phyloP scores from a whole-genome alignment of 2,329 filamentous ascomycete genomes.

The Penicillium concentricum region DNA sequence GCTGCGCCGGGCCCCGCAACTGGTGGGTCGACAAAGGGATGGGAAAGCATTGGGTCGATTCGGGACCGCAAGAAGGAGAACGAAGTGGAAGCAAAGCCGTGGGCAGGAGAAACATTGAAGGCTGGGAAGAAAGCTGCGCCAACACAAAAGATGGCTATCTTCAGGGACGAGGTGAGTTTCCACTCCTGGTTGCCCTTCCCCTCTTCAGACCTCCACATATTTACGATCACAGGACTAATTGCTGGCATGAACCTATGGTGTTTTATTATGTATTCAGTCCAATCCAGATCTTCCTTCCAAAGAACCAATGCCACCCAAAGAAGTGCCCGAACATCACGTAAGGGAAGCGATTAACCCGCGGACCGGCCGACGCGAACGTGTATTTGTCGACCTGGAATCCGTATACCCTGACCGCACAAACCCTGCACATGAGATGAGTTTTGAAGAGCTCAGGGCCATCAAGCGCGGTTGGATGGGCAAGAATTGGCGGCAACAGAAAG shows the following conservation, averaged over 20 bases:
- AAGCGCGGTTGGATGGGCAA: constrained; percentile 65
- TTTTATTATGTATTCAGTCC: constrained; percentile 54
- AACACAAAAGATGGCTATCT: constrained; percentile 81
- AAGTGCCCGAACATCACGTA: constrained; percentile 69
- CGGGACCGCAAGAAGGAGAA: constrained; percentile 95
- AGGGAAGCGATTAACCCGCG: constrained; percentile 80
- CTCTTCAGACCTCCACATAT: constrained; percentile 60
- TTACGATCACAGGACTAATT: constrained; percentile 98
- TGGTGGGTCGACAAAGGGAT: constrained; percentile 65
- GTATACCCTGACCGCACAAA: constrained; percentile 78
- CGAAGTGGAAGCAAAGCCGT: constrained; percentile 77
- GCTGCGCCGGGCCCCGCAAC: constrained; percentile 56
- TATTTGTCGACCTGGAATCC: constrained; percentile 81
- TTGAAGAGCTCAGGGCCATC: constrained; percentile 85
- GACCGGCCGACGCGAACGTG: constrained; percentile 78
- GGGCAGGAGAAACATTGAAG: constrained; percentile 88
- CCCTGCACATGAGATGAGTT: constrained; percentile 73
- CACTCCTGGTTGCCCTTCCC: constrained; percentile 33
- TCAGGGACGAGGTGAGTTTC: constrained; percentile 88
- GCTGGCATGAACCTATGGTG: constrained; percentile 46
- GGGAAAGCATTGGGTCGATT: constrained; percentile 88
- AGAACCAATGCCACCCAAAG: constrained; percentile 46
- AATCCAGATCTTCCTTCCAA: constrained; percentile 40
- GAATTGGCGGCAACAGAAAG: constrained; percentile 50
- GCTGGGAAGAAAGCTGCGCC: constrained; percentile 77